These are phyloP conservation scores for Sporothrix schenckii DNA, from an alignment of 2,329 filamentous ascomycete genomes.

Conservation along the genomic window DNA sequence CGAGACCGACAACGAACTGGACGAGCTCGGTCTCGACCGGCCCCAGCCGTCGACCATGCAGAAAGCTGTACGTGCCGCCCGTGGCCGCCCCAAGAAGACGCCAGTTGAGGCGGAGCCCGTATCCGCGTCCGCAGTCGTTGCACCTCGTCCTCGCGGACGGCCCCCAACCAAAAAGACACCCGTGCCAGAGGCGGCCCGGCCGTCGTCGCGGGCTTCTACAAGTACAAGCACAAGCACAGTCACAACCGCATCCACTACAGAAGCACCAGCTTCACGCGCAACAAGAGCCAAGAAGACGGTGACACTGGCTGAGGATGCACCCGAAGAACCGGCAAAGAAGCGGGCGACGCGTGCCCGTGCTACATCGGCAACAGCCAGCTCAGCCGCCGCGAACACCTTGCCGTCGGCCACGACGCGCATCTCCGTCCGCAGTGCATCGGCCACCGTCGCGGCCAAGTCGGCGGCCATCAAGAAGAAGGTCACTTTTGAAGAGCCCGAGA, in stretches of 20 bases:
- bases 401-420: slow-evolving; percentile 45
- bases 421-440: slow-evolving; percentile 45
- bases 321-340: slow-evolving; percentile 42
- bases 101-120: slow-evolving; percentile 40
- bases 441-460: slow-evolving; percentile 38
- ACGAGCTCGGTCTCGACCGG: slow-evolving; percentile 41
- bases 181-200: slow-evolving; percentile 24
- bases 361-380: slow-evolving; percentile 4
- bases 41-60: slow-evolving; percentile 31
- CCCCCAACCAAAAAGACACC: slow-evolving; percentile 39
- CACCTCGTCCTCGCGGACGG: slow-evolving; percentile 35
- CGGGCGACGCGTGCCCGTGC: slow-evolving; percentile 45
- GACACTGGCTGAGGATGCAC: slow-evolving; percentile 2
- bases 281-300: slow-evolving; percentile 43
- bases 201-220: slow-evolving; percentile 21
- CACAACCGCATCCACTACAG: slow-evolving; percentile 4
- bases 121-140: slow-evolving; percentile 42
- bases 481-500: slow-evolving; percentile 66
- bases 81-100: slow-evolving; percentile 53
- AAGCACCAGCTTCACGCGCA: slow-evolving; percentile 42
- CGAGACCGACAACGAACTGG: slow-evolving; percentile 46
- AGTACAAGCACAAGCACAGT: background rate
- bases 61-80: slow-evolving; percentile 47
- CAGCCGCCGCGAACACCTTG: slow-evolving; percentile 29
- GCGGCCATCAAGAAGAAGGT: slow-evolving; percentile 60